Conservation (phyloP, 202 grass and related monocot genomes). For the Setaria viridis region DNA sequence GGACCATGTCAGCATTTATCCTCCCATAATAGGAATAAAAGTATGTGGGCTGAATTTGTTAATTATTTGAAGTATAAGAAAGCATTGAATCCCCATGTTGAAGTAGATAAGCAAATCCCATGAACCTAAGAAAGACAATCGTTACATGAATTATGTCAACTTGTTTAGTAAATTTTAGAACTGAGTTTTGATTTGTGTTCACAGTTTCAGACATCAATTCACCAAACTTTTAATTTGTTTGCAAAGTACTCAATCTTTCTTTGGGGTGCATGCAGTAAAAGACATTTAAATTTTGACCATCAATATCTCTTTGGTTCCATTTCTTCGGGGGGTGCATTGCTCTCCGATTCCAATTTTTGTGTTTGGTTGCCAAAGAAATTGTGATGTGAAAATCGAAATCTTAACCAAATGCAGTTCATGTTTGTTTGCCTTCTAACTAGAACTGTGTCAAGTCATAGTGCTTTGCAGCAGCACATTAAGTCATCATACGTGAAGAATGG, state of each 20-base stretch:
- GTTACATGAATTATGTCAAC: not conserved
- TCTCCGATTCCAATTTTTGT: too few relatives aligned
- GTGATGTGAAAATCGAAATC: too few relatives aligned
- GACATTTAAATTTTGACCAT: not conserved
- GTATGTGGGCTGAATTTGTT: not conserved
- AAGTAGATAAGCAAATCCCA: not conserved
- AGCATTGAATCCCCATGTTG: not conserved
- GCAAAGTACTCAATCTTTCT: not conserved
- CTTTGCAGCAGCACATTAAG: too few relatives aligned
- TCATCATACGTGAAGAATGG: too few relatives aligned
- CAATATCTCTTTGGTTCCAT: not conserved
- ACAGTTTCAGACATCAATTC: constrained; percentile 1
- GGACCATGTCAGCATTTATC: not conserved
- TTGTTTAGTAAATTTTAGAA: not conserved
- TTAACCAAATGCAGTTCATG: too few relatives aligned
- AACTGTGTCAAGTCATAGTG: too few relatives aligned
- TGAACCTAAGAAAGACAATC: not conserved
- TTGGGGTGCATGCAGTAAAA: not conserved
- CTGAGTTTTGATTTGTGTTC: not conserved
- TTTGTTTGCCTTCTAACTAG: too few relatives aligned
- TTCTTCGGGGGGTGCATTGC: too few relatives aligned
- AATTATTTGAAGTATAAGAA: not conserved
- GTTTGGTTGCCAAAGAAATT: too few relatives aligned
- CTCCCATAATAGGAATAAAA: not conserved
- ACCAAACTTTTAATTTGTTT: not conserved